phyloP scores from a whole-genome alignment of 257 asterid genomes.

The Marsdenia floribunda region DNA sequence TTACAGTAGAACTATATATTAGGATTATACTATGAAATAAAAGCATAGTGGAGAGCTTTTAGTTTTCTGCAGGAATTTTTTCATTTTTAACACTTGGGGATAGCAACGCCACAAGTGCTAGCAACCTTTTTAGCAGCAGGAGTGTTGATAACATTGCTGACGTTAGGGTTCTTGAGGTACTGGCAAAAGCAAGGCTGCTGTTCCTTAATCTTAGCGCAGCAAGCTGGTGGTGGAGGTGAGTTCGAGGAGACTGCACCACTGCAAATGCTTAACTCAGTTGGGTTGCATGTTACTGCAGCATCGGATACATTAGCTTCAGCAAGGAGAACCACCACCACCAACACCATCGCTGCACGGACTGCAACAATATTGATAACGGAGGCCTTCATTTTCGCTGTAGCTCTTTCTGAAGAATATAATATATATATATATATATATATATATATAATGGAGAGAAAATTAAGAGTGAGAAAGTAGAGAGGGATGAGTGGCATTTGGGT shows the following conservation, averaged over 20 bases:
- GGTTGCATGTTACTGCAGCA: slow-evolving; percentile 26
- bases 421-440: no score
- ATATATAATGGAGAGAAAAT: no score
- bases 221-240: slow-evolving; percentile 9
- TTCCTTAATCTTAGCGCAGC: slow-evolving; percentile 27
- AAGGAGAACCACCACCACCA: slow-evolving; percentile 23
- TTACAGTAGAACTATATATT: no score
- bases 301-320: slow-evolving; percentile 22
- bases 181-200: slow-evolving; percentile 35
- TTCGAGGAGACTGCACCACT: slow-evolving; percentile 17
- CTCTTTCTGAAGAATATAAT: no score
- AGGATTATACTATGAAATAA: no score
- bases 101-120: slow-evolving; percentile 20
- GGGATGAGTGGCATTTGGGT: no score
- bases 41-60: background rate
- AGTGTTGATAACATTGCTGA: slow-evolving; percentile 17
- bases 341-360: slow-evolving; percentile 18
- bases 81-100: slow-evolving; percentile 27
- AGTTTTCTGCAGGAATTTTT: background rate
- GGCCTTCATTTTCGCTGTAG: no score
- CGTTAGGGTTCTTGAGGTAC: slow-evolving; percentile 25
- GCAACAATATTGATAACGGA: background rate
- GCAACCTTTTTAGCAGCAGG: slow-evolving; percentile 27
- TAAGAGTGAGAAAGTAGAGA: no score
- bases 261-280: slow-evolving; percentile 21